Base-by-base conservation (phyloP, 495 filamentous ascomycete species). In the Neurospora sublineolata region DNA sequence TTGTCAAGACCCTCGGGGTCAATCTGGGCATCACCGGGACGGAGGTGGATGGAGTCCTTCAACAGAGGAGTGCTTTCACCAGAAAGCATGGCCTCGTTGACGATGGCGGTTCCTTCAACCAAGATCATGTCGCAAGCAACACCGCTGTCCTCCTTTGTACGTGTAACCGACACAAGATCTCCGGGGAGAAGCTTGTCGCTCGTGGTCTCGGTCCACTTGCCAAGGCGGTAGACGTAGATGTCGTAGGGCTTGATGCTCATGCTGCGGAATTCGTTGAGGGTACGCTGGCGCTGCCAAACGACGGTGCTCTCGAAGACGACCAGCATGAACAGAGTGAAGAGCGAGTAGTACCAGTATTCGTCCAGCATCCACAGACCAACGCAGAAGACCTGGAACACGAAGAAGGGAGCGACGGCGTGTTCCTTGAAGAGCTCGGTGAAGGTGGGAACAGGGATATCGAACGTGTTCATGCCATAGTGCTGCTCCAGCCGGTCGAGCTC, bases 291-390 rank as follows among this genome's bases (percentile, higher is more conserved):
- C 83, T 99, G 95, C 95, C 95, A 99, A 12, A 99, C 95, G 20
- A 99, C 95, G 9, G 95, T 99, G 80, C 94, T 97, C 84, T 99
- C 95, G 78, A 99, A 99, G 64, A 88, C 91, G 73, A 98, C 91
- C 40, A 99, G 89, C 95, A 98, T 98, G 84, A 97, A 94, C 27
- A 98, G 89, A 2, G 95, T 98, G 78, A 99, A 99, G 14, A 99
- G 86, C 72, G 95, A 99, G 80, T 98, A 99, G 83, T 99, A 99
- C 95, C 95, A 99, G 83, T 97, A 98, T 82, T 99, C 95, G 80
- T 99, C 95, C 80, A 99, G 80, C 90, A 97, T 93, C 95, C 95
- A 99, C 72, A 99, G 83, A 37, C 96, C 95, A 71, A 99, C 95
- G 75, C 96, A 98, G 84, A 99, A 99, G 46, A 99, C 85, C 83